Conservation (phyloP, 805 yeast species). For the Scheffersomyces amazonensis region DNA sequence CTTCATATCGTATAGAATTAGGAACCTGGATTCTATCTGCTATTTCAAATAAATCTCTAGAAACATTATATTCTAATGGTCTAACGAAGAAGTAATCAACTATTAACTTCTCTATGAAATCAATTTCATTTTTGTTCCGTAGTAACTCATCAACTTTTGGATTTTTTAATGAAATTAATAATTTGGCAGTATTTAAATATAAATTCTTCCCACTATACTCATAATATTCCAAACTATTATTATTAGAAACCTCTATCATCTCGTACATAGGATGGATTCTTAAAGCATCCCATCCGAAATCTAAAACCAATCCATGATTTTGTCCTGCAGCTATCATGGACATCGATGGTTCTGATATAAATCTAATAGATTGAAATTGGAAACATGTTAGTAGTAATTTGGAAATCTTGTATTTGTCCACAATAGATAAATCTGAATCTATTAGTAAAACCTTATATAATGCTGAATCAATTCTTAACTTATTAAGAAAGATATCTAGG, state of each 20-base stretch:
- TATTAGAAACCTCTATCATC: constrained; percentile 14
- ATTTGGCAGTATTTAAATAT: constrained; percentile 15
- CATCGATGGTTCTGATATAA: constrained; percentile 16
- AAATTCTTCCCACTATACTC: constrained; percentile 11
- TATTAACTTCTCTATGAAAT: constrained; percentile 15
- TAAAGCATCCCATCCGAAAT: constrained; percentile 25
- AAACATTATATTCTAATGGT: not conserved
- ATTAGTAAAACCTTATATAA: constrained; percentile 20
- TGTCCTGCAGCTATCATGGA: constrained; percentile 17
- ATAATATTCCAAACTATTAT: not conserved
- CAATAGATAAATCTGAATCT: constrained; percentile 10
- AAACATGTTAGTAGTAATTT: constrained; percentile 18
- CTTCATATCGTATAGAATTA: constrained; percentile 8
- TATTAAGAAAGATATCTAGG: constrained; percentile 10
- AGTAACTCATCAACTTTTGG: not conserved
- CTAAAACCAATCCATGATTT: constrained; percentile 24
- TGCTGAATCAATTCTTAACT: constrained; percentile 15
- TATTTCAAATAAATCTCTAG: constrained; percentile 7
- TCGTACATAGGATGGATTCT: constrained; percentile 19
- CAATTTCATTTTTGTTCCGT: constrained; percentile 10
- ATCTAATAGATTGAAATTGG: constrained; percentile 21
- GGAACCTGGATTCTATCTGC: constrained; percentile 11
- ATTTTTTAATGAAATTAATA: constrained; percentile 6
- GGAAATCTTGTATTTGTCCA: constrained; percentile 13
- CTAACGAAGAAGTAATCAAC: constrained; percentile 9